phyloP scores from a whole-genome alignment of 1,139 yeast genomes.

The Petasospora rhodanensis region DNA sequence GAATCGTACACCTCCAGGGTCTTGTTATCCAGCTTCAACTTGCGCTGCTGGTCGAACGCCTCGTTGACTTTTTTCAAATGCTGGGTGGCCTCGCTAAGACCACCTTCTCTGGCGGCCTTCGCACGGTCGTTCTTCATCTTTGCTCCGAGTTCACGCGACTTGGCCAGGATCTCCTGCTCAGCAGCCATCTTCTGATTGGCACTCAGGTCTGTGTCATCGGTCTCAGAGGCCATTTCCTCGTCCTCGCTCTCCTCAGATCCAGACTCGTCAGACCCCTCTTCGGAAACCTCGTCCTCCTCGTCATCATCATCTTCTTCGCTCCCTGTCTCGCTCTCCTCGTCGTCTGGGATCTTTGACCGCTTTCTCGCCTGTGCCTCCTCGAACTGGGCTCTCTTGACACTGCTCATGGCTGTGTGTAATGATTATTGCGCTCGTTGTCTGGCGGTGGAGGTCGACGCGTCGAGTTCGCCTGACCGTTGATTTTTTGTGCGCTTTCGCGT shows the following conservation, averaged over 20 bases:
- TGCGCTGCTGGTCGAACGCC: constrained; percentile 32
- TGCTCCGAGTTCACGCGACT: constrained; percentile 17
- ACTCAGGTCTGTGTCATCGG: no score
- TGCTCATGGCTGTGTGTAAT: no score
- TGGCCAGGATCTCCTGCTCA: constrained; percentile 20
- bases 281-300: constrained; percentile 20
- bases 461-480: no score
- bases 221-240: constrained; percentile 1
- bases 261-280: constrained; percentile 16
- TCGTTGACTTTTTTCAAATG: constrained; percentile 33
- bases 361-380: not conserved
- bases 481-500: no score
- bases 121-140: constrained; percentile 35
- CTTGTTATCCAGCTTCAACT: constrained; percentile 29
- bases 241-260: no score
- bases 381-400: no score
- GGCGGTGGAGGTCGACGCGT: no score
- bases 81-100: constrained; percentile 33
- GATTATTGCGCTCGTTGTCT: no score
- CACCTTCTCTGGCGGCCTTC: constrained; percentile 39
- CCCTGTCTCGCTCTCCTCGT: constrained; percentile 4
- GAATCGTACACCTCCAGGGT: constrained; percentile 43
- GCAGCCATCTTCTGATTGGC: constrained; percentile 3
- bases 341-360: constrained; percentile 4
- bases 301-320: constrained; percentile 18